Base-by-base conservation (phyloP, 306 rosid genomes). In the Dalbergia cultrata region DNA sequence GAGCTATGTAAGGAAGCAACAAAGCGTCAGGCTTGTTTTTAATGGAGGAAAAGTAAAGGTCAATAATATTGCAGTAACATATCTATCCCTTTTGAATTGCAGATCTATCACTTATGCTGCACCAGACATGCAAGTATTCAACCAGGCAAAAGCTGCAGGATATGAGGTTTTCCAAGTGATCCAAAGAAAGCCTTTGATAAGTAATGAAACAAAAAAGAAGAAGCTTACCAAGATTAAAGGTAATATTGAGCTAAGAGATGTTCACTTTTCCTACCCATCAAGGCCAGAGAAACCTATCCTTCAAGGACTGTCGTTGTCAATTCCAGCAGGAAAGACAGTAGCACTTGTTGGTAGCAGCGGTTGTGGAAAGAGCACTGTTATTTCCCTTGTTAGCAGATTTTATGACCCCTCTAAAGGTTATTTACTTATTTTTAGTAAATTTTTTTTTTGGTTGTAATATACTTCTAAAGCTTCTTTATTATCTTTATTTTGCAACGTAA, bases 361-460 rank as follows among this genome's bases (percentile, higher is more conserved):
- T n/a, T 94, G 98, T 59, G 98, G 98, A 83, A 94, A 94, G 85
- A 94, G 97, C 80, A 94, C 98, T n/a, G 86, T 89, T 45, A 90
- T 92, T 81, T 92, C 98, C 44, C 80, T 94, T 1, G 90, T 90
- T 35, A 67, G 87, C 52, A 89, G 97, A 88, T 94, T 94, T 80
- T 94, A 94, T 78, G 96, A 94, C 44, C 96, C 93, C 19, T 75
- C 84, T 0, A 79, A 78, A 81, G 97, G 98, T 92, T 58, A 47
- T 49, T 13, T 37, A 26, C 31, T 26, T 26, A 1, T 3, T 37
- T 73, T 34, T 13, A 34, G 17, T 69, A 62, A 5, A 43, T 74
- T 18, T 37, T 45, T 16, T 9, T 17, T 19, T 16, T 67, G 21
- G 58, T n/a, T 3, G 59, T 26, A 53, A 53, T 53, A 53, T 53